Conservation (phyloP, 1,139 yeast species). For the Pichia sp. region DNA sequence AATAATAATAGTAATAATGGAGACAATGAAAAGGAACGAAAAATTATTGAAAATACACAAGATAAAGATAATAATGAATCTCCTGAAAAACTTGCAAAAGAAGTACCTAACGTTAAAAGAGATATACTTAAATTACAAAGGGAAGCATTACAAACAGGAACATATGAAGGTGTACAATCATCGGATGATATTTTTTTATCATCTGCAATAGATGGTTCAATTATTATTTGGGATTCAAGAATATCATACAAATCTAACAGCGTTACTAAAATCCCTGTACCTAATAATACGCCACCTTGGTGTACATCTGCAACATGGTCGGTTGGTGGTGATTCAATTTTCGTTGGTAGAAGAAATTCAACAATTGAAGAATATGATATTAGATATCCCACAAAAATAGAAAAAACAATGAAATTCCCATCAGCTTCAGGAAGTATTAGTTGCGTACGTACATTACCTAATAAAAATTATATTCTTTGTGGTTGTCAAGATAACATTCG, state of each 20-base stretch:
- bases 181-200: slow-evolving; percentile 63
- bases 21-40: slow-evolving; percentile 8
- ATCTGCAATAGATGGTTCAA: slow-evolving; percentile 77
- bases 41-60: neutral
- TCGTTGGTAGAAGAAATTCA: slow-evolving; percentile 85
- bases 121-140: slow-evolving; percentile 18
- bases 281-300: slow-evolving; percentile 54
- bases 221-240: slow-evolving; percentile 81
- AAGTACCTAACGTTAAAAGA: slow-evolving; percentile 9
- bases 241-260: slow-evolving; percentile 31
- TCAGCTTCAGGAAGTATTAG: slow-evolving; percentile 89
- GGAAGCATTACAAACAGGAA: slow-evolving; percentile 18
- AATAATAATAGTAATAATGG: neutral
- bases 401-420: slow-evolving; percentile 67
- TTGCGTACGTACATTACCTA: slow-evolving; percentile 74
- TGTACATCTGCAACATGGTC: slow-evolving; percentile 94
- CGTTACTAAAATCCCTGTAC: slow-evolving; percentile 27
- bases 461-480: slow-evolving; percentile 69
- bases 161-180: slow-evolving; percentile 15
- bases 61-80: no score
- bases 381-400: slow-evolving; percentile 37
- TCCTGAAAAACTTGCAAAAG: neutral
- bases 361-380: slow-evolving; percentile 81
- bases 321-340: slow-evolving; percentile 68
- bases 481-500: slow-evolving; percentile 90